Base-by-base conservation (phyloP, 2,329 filamentous ascomycete species). In the Amauroascus niger region DNA sequence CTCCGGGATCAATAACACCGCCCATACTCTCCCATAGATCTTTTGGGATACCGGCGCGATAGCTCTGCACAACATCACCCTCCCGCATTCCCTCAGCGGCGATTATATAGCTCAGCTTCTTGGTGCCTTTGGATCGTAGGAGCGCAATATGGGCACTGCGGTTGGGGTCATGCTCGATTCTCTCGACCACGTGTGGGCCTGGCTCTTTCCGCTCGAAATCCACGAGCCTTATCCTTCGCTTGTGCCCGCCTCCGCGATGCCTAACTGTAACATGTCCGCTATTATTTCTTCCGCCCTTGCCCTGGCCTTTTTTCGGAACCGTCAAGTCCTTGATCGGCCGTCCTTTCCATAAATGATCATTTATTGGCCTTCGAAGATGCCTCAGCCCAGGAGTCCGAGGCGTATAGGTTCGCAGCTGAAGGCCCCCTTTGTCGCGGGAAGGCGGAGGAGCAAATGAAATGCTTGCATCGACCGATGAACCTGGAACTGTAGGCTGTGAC, bases 261-360 rank as follows among this genome's bases (percentile, higher is more conserved):
- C 94, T 80, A 45, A 98, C 85, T 0, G 89, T 95, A 57, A 98
- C 80, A 60, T 81, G 78, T 22, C 93, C 94, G 52, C 80, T 85
- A 65, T 87, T 86, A 69, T 98, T 98, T 63, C 93, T 82, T 41
- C 93, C 93, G 70, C 93, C 94, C 69, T 95, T 93, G 50, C 81
- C 84, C 63, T 95, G 89, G 14, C 93, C 93, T 69, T 91, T 91
- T 70, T 96, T 95, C 35, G 89, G 82, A 64, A 88, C 87, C 9
- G 94, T 98, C 69, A 98, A 78, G 49, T 84, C 81, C 32, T 87
- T 76, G 61, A 86, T 83, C 0, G 93, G 88, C 54, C 89, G 79
- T 55, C 93, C 93, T 72, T 95, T 96, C 88, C 88, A 97, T 44
- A 98, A 75, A 70, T 98, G 93, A 65, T 96, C 89, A 71, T 97